These are phyloP conservation scores for Teratosphaeria pseudoeucalypti DNA, from an alignment of 2,329 filamentous ascomycete genomes.

Conservation along the genomic window DNA sequence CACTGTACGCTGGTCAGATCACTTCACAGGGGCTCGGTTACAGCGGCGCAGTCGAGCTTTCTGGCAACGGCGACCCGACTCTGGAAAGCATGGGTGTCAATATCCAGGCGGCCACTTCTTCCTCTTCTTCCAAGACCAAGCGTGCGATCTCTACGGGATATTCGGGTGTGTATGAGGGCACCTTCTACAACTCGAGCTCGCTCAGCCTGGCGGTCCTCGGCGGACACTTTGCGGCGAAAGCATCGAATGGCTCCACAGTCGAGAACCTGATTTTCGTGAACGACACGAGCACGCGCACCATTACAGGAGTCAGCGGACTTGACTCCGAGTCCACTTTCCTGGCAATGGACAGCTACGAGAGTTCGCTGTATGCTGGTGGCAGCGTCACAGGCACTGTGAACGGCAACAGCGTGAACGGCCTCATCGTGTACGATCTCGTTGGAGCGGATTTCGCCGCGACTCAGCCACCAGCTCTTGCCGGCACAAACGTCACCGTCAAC, in stretches of 20 bases:
- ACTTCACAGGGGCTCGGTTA: constrained; percentile 63
- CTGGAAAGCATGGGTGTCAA: constrained; percentile 47
- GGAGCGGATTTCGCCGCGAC: constrained; percentile 49
- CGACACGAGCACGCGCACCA: constrained; percentile 47
- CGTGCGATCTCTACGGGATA: constrained; percentile 36
- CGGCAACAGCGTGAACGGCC: constrained; percentile 54
- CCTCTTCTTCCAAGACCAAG: constrained; percentile 26
- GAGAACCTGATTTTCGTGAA: constrained; percentile 79
- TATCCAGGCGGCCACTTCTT: constrained; percentile 28
- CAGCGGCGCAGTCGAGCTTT: constrained; percentile 61
- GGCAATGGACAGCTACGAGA: constrained; percentile 55
- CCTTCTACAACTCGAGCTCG: constrained; percentile 60
- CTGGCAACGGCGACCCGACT: constrained; percentile 29
- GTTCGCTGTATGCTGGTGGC: constrained; percentile 73
- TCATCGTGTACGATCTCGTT: constrained; percentile 69
- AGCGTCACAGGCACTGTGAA: constrained; percentile 61
- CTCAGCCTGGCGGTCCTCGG: constrained; percentile 80
- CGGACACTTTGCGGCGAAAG: constrained; percentile 69
- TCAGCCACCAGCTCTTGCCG: constrained; percentile 67
- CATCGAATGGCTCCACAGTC: constrained; percentile 58
- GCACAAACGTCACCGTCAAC: constrained; percentile 61
- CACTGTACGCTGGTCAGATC: constrained; percentile 75
- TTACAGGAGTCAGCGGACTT: constrained; percentile 54
- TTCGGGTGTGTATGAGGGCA: constrained; percentile 64
- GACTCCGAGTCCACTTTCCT: constrained; percentile 64